Percentiles rank a stretch among this genome's conserved stretches.
Evolutionary conservation across 1,284 basidiomycete species (phyloP).

Genomic region (Microbotryum intermedium): DNA sequence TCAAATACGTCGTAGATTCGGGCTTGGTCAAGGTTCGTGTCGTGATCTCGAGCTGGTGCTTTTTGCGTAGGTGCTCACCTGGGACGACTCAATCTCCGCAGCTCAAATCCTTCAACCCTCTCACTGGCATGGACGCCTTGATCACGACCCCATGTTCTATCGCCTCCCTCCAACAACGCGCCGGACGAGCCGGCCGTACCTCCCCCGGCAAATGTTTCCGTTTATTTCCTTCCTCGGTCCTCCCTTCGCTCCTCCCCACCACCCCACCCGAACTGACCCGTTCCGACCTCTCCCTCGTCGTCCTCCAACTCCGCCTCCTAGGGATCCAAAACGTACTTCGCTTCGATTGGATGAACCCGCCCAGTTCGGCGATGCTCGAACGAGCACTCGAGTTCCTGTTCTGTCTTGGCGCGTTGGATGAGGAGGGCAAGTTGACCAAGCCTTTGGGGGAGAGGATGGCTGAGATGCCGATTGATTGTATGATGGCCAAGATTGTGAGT

Average conservation of each 20-base stretch:
- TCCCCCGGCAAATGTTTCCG: constrained; percentile 84
- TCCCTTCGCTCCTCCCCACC: constrained; percentile 53
- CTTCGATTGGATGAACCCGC: constrained; percentile 86
- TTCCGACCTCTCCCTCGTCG: constrained; percentile 74
- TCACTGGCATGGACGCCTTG: constrained; percentile 38
- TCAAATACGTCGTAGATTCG: constrained; percentile 89
- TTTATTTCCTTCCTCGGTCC: constrained; percentile 65
- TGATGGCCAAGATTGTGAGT: constrained; percentile 51
- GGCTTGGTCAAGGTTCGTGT: constrained; percentile 78
- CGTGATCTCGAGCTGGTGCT: constrained; percentile 15
- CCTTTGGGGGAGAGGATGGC: constrained; percentile 49
- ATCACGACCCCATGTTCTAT: constrained; percentile 37
- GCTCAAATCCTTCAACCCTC: constrained; percentile 37
- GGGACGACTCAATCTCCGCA: constrained; percentile 1
- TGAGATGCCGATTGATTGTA: constrained; percentile 49
- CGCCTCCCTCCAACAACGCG: constrained; percentile 40
- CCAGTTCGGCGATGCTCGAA: constrained; percentile 75
- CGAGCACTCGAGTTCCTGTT: constrained; percentile 62
- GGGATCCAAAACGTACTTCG: constrained; percentile 80
- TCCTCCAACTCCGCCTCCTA: constrained; percentile 85
- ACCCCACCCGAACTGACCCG: constrained; percentile 84
- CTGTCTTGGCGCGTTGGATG: constrained; percentile 46
- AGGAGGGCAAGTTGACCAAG: constrained; percentile 44
- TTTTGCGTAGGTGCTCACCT: neutral
- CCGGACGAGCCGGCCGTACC: constrained; percentile 42